phyloP scores from a whole-genome alignment of 768 basidiomycete species.

The Gloeopeniophorella convolvens region DNA sequence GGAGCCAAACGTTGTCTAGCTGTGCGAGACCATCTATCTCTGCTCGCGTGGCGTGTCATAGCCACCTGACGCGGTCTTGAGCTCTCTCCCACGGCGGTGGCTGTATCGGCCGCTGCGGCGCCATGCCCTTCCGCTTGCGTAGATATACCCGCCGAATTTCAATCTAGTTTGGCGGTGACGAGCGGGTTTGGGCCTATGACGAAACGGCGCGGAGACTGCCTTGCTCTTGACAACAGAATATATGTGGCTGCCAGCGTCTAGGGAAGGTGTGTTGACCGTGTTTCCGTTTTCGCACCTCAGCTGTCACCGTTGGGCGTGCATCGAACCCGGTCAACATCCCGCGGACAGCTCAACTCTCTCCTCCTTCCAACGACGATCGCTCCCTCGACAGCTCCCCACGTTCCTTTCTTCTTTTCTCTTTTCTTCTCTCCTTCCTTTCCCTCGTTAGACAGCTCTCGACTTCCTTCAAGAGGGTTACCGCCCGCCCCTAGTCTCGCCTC shows the following conservation, averaged over 20 bases:
- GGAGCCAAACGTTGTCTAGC: too few species aligned
- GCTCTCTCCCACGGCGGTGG: background rate
- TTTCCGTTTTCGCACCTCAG: constrained; percentile 14
- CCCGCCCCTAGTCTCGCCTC: too few species aligned
- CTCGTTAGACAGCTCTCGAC: background rate
- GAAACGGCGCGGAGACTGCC: constrained; percentile 2
- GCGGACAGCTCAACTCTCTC: constrained; percentile 4
- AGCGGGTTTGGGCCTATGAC: constrained; percentile 4
- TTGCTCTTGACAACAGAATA: background rate
- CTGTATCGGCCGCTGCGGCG: background rate
- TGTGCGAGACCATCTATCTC: too few species aligned
- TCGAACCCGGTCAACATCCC: too few species aligned
- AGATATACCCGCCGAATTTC: background rate
- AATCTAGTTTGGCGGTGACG: background rate
- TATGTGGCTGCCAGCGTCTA: too few species aligned
- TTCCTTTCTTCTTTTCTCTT: background rate
- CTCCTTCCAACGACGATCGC: constrained; percentile 12
- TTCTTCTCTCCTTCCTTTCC: background rate
- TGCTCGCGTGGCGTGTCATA: too few species aligned
- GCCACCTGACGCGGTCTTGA: background rate
- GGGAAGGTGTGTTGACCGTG: too few species aligned
- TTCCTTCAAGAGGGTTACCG: too few species aligned
- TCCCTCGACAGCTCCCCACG: constrained; percentile 7
- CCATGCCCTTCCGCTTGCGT: background rate
- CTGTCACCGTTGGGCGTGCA: too few species aligned